Evolutionary conservation across 106 monocot genomes (phyloP).

Genomic region (Narthecium ossifragum): DNA sequence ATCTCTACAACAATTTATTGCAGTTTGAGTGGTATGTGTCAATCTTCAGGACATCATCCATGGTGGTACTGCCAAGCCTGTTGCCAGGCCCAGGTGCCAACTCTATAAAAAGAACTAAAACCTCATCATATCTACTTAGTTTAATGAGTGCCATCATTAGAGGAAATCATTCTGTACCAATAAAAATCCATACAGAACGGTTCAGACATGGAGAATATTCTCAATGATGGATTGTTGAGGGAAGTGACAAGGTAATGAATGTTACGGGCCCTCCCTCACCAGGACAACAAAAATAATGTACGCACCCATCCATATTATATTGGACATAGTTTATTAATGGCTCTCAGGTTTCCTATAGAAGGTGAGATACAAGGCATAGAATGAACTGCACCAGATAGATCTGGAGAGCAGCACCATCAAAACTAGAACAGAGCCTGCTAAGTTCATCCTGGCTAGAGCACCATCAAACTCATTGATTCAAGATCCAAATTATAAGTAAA

Average conservation of each 20-base stretch:
- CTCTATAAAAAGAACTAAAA: background rate
- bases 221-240: constrained; percentile 8
- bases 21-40: background rate
- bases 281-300: no score
- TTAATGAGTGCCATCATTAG: background rate
- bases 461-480: no score
- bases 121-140: background rate
- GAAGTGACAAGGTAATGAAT: constrained; percentile 11
- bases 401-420: no score
- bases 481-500: no score
- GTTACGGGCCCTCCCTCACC: background rate
- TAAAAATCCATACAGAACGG: background rate
- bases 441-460: background rate
- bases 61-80: background rate
- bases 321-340: no score
- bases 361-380: no score
- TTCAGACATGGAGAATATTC: constrained; percentile 24
- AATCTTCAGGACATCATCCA: background rate
- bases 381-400: no score
- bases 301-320: no score
- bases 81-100: background rate
- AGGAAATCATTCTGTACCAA: constrained; percentile 5
- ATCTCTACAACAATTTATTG: background rate
- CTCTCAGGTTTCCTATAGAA: no score
- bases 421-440: background rate